Evolutionary conservation across 2,329 filamentous ascomycete species (phyloP), one percentile per base, ranked within the genome.

Genomic region (Sporothrix inflata): DNA sequence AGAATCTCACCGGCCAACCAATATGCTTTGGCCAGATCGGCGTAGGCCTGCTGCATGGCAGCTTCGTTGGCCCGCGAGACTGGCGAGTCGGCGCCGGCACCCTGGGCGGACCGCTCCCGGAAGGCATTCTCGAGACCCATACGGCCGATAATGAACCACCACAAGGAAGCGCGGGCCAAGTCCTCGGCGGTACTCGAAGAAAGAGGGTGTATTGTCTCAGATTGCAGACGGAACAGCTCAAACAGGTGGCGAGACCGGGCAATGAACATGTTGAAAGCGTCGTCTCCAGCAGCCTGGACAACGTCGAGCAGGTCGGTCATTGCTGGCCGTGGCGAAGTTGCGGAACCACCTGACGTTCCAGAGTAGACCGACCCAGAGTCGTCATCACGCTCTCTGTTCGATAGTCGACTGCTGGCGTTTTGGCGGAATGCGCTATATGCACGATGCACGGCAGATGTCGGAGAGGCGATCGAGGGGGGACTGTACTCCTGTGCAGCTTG

Each of bases 111-210:
- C 7, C 88, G 86, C 69, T 89, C 90, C 73, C 93, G 87, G 63
- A 97, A 90, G 51, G 91, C 85, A 14, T 83, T 81, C 79, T 97
- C 94, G 69, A 97, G 85, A 11, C 90, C 89, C 77, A 90, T 88
- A 74, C 94, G 90, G 24, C 94, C 94, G 76, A 89, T 91, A 61
- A 97, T 79, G 78, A 97, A 97, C 94, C 94, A 98, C 94, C 94
- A 98, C 0, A 93, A 84, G 3, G 89, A 90, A 30, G 90, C 91
- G 72, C 92, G 87, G 11, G 91, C 85, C 83, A 94, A 91, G 73
- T 94, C 89, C 63, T 86, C 84, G 0, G 91, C 85, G 0, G 89
- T 84, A 68, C 88, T 91, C 40, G 87, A 85, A 71, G 88, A 85
- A 4, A 94, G 79, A 0, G 92, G 89, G 74, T 88, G 90, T 40